Base-by-base conservation (phyloP, 192 early-diverging fungal species). In the Coemansia sp. region DNA sequence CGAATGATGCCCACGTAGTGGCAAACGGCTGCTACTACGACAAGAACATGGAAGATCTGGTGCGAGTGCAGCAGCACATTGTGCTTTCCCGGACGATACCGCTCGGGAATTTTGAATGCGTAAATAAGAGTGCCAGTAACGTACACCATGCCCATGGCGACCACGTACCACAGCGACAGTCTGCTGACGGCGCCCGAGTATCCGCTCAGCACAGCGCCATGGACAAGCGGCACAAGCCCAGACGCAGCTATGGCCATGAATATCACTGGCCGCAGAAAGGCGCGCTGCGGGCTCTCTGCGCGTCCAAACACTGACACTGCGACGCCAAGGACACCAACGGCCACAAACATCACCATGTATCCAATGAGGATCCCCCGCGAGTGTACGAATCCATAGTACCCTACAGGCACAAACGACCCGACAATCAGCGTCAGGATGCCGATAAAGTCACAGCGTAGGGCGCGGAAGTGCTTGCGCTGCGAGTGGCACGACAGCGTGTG, bases 21-120 rank as follows among this genome's bases (percentile, higher is more conserved):
- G 56, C 81, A 70, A 2, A 88, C 11, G 16, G 92, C 89, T 8
- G 92, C 96, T 5, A 87, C 48, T 5, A 96, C 86, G 4, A 96
- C 94, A 70, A 90, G 88, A 4, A 92, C 39, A 65, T 98, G 96
- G 62, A 94, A 98, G 44, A 98, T 94, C 84, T 98, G 96, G 69
- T 96, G 95, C 20, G 92, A 93, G 70, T 84, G 86, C 74, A 91
- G 86, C 74, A 86, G 88, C 51, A 90, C 82, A 63, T 96, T 88
- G 70, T 93, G 92, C 64, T 81, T 88, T 0, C 94, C 94, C 2
- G 96, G 96, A 51, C 84, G 88, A 76, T 87, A 90, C 19, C 89
- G 67, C 71, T 98, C 96, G 17, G 96, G 96, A 16, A 92, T 75
- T 50, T 93, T 84, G 63, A 77, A 80, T 4, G 89, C 92, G 58